phyloP scores from a whole-genome alignment of 345 rosid genomes.

The Brassica juncea region DNA sequence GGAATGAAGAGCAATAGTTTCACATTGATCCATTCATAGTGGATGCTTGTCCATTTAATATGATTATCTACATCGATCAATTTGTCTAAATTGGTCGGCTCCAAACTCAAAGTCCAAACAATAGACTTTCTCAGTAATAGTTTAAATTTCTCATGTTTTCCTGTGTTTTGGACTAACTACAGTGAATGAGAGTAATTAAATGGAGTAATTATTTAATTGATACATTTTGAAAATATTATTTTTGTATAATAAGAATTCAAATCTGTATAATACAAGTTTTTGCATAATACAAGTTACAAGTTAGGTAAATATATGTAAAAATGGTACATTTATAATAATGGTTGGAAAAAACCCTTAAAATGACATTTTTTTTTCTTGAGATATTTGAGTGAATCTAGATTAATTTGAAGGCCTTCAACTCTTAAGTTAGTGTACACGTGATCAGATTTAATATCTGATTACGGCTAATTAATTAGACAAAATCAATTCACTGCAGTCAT shows the following conservation, averaged over 20 bases:
- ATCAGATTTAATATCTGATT: background rate
- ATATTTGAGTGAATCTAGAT: background rate
- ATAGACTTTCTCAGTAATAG: background rate
- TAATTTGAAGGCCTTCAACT: background rate
- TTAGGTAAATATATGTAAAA: no score
- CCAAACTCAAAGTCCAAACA: background rate
- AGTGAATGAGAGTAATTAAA: background rate
- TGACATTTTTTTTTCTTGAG: background rate
- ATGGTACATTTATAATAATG: no score
- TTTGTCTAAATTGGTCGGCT: background rate
- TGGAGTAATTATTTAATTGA: no score
- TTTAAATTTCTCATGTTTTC: background rate
- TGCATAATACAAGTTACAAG: no score
- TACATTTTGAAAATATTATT: no score
- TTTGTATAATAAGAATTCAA: no score
- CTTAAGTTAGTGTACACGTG: background rate
- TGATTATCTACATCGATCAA: background rate
- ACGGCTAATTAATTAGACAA: no score
- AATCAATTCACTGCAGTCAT: no score
- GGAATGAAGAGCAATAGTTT: background rate
- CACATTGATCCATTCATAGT: slow-evolving; percentile 3
- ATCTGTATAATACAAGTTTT: no score
- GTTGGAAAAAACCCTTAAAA: no score
- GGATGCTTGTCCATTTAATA: background rate
- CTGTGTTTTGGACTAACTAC: background rate